phyloP scores from a whole-genome alignment of 495 filamentous ascomycete species.

The Bombardia bombarda region DNA sequence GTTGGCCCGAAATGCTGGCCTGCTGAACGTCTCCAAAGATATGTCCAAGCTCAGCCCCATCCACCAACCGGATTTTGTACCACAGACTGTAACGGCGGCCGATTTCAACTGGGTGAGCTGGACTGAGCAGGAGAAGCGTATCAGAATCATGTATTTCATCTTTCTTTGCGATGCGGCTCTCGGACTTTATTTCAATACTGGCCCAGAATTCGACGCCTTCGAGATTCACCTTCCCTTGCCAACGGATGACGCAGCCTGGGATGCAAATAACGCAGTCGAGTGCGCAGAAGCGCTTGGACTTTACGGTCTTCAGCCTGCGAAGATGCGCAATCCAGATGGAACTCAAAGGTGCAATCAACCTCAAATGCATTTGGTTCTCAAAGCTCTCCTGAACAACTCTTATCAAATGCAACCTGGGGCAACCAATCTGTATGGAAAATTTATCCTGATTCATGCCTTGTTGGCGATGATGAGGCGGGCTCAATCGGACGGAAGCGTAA shows the following conservation, averaged over 20 bases:
- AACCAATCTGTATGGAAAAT: conserved; percentile 61
- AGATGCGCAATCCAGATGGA: conserved; percentile 44
- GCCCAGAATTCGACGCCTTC: conserved; percentile 46
- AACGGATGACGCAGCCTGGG: conserved; percentile 60
- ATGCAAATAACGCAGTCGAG: conserved; percentile 42
- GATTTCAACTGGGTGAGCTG: conserved; percentile 52
- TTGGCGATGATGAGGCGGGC: conserved; percentile 43
- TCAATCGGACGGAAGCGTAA: conserved; percentile 24
- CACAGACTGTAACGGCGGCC: conserved; percentile 24
- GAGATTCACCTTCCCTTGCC: conserved; percentile 55
- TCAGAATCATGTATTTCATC: conserved; percentile 51
- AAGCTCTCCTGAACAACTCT: conserved; percentile 44
- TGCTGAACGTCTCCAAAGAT: conserved; percentile 39
- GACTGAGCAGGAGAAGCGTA: conserved; percentile 61
- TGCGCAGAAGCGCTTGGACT: conserved; percentile 56
- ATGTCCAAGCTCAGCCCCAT: conserved; percentile 29
- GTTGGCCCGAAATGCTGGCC: conserved; percentile 40
- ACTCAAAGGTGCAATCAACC: conserved; percentile 51
- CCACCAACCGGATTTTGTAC: conserved; percentile 34
- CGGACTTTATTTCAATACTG: conserved; percentile 56
- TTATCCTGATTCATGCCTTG: conserved; percentile 59
- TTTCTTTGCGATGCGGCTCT: conserved; percentile 51
- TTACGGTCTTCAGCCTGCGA: conserved; percentile 37
- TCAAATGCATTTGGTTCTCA: conserved; percentile 44
- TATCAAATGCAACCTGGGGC: conserved; percentile 44